Conservation (phyloP, 2,329 filamentous ascomycete genomes). For the Dactylonectria estremocensis region DNA sequence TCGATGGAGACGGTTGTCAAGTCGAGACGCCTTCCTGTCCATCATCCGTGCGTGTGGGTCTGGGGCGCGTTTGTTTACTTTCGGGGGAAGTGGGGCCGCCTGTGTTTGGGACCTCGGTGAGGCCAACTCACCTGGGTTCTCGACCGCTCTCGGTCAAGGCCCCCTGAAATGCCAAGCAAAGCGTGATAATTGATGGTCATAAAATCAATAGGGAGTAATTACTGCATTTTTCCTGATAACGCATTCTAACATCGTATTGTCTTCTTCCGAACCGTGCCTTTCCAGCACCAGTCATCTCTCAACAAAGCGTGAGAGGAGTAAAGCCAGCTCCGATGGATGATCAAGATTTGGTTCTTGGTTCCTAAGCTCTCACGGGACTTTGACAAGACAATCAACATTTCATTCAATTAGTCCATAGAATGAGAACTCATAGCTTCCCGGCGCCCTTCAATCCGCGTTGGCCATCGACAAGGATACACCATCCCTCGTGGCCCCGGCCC, state of each 20-base stretch:
- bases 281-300: no score
- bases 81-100: slow-evolving; percentile 33
- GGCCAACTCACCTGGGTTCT: slow-evolving; percentile 23
- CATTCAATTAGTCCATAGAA: not conserved
- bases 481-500: slow-evolving; percentile 79
- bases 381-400: no score
- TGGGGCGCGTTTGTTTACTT: slow-evolving; percentile 55
- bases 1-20: slow-evolving; percentile 27
- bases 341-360: no score
- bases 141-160: slow-evolving; percentile 7
- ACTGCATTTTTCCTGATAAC: not conserved
- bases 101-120: slow-evolving; percentile 31
- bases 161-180: not conserved
- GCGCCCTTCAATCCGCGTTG: slow-evolving; percentile 73
- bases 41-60: slow-evolving; percentile 39
- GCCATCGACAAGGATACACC: slow-evolving; percentile 91
- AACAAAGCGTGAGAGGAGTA: no score
- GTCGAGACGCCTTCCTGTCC: slow-evolving; percentile 27
- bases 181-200: not conserved
- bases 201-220: not conserved
- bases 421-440: slow-evolving; percentile 63
- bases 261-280: no score
- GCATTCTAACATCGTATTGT: no score
- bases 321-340: no score
- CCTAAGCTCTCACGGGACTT: no score